Conservation (phyloP, 345 rosid species). For the Hibiscus mutabilis region DNA sequence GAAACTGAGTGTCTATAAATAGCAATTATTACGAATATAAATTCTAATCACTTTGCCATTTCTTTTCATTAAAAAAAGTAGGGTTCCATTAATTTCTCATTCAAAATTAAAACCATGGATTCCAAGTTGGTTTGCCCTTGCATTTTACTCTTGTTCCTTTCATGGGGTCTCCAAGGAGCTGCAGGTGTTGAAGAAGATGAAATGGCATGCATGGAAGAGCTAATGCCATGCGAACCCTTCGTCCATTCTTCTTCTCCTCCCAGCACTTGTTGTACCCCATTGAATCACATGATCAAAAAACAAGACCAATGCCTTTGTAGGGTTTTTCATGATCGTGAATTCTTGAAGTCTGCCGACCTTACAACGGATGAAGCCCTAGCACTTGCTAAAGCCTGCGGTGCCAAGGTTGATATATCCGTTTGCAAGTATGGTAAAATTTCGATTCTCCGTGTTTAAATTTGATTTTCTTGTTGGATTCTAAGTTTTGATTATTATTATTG, state of each 20-base stretch:
- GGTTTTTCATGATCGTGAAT: constrained; percentile 19
- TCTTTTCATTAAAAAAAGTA: too few species aligned
- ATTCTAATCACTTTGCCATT: too few species aligned
- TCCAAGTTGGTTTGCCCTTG: neutral
- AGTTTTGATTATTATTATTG: neutral
- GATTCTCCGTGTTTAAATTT: too few species aligned
- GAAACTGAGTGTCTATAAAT: too few species aligned
- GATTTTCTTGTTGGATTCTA: neutral
- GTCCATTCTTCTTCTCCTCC: constrained; percentile 27
- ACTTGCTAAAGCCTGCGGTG: constrained; percentile 49
- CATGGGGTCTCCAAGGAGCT: neutral
- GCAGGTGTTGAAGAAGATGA: neutral
- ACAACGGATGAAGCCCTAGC: constrained; percentile 37
- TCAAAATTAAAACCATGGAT: neutral
- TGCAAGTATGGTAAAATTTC: constrained; percentile 22
- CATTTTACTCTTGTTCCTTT: neutral
- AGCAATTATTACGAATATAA: too few species aligned
- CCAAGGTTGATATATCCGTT: constrained; percentile 24
- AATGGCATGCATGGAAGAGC: constrained; percentile 26
- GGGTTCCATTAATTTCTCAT: neutral
- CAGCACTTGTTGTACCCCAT: constrained; percentile 40
- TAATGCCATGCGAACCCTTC: constrained; percentile 41
- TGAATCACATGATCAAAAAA: constrained; percentile 27
- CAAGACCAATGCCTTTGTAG: constrained; percentile 41
- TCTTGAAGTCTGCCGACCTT: constrained; percentile 29